Evolutionary conservation across 2,329 filamentous ascomycete genomes (phyloP).

Genomic region (Colletotrichum chrysophilum): DNA sequence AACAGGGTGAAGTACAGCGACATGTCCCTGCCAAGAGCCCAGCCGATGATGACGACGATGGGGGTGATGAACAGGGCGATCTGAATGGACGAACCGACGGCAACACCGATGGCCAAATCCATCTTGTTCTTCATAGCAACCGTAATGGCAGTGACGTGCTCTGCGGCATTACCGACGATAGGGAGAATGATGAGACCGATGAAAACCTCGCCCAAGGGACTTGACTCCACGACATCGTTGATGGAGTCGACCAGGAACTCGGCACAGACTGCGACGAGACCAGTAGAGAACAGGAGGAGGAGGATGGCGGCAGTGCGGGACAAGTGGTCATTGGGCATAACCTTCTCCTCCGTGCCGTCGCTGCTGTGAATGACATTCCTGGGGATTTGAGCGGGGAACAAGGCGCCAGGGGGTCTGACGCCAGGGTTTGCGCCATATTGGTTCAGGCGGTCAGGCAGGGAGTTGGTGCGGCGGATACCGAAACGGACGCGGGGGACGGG

Average conservation of each 20-base stretch:
- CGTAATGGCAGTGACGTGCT: slow-evolving; percentile 74
- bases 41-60: slow-evolving; percentile 73
- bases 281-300: slow-evolving; percentile 68
- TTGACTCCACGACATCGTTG: slow-evolving; percentile 62
- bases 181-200: slow-evolving; percentile 76
- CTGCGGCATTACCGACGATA: slow-evolving; percentile 76
- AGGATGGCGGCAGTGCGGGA: slow-evolving; percentile 63
- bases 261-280: slow-evolving; percentile 70
- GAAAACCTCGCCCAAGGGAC: slow-evolving; percentile 67
- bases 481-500: slow-evolving; percentile 63
- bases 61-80: slow-evolving; percentile 76
- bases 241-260: slow-evolving; percentile 75
- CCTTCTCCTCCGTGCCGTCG: slow-evolving; percentile 29
- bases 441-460: slow-evolving; percentile 72
- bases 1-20: slow-evolving; percentile 87
- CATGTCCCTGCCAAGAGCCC: slow-evolving; percentile 72
- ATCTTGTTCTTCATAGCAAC: slow-evolving; percentile 79
- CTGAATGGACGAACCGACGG: slow-evolving; percentile 74
- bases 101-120: slow-evolving; percentile 76
- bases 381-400: slow-evolving; percentile 54
- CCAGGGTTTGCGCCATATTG: slow-evolving; percentile 29
- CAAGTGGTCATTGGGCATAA: slow-evolving; percentile 48
- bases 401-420: slow-evolving; percentile 52
- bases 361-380: slow-evolving; percentile 37
- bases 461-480: slow-evolving; percentile 76